phyloP scores from a whole-genome alignment of 2,329 filamentous ascomycete genomes.

The Talaromyces rugulosus region DNA sequence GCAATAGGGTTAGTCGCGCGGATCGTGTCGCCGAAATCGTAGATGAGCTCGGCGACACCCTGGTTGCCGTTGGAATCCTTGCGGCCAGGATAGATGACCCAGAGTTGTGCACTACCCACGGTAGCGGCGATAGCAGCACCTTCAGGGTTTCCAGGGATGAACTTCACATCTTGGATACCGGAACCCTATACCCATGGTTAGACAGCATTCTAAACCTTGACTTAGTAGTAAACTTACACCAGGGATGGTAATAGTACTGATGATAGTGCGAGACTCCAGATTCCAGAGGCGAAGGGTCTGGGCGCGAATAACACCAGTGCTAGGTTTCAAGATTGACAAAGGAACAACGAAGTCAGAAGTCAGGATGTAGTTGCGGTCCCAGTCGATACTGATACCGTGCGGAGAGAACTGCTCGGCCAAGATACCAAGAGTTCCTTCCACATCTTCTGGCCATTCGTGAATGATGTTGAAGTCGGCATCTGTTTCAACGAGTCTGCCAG shows the following conservation, averaged over 20 bases:
- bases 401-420: slow-evolving; percentile 59
- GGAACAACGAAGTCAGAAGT: slow-evolving; percentile 30
- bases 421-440: slow-evolving; percentile 51
- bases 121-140: slow-evolving; percentile 58
- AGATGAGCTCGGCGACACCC: slow-evolving; percentile 56
- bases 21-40: slow-evolving; percentile 54
- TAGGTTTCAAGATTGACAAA: background rate
- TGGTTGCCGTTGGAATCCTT: slow-evolving; percentile 52
- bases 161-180: slow-evolving; percentile 63
- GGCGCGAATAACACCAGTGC: slow-evolving; percentile 40
- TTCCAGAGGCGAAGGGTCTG: slow-evolving; percentile 60
- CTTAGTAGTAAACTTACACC: slow-evolving; percentile 33
- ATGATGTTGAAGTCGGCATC: slow-evolving; percentile 58
- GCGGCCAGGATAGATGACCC: slow-evolving; percentile 62
- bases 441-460: slow-evolving; percentile 59
- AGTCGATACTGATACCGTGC: slow-evolving; percentile 58
- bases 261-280: slow-evolving; percentile 49
- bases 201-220: background rate
- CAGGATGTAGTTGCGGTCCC: slow-evolving; percentile 53
- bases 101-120: slow-evolving; percentile 57
- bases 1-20: slow-evolving; percentile 47
- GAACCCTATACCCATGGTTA: slow-evolving; percentile 36
- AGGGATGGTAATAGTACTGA: slow-evolving; percentile 59
- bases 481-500: slow-evolving; percentile 59
- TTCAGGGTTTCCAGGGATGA: slow-evolving; percentile 59